These are phyloP conservation scores for Podospora australis DNA, from an alignment of 495 filamentous ascomycete genomes.

Conservation along the genomic window DNA sequence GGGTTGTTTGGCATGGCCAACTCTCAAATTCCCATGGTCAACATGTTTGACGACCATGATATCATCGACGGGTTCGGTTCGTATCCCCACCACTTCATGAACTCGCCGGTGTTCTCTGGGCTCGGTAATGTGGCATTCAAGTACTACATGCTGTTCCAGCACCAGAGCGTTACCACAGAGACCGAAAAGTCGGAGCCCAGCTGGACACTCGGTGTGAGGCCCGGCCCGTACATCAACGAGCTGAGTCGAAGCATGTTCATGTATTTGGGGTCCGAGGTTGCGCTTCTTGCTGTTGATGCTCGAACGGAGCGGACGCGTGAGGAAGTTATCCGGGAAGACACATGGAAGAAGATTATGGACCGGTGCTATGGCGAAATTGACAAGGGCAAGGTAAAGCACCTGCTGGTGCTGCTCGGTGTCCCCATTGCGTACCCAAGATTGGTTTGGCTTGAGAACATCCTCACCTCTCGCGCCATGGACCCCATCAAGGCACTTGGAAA, in stretches of 20 bases:
- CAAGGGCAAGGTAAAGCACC: constrained; percentile 77
- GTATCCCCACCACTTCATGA: constrained; percentile 88
- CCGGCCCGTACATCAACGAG: constrained; percentile 88
- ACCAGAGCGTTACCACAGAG: constrained; percentile 79
- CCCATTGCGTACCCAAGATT: constrained; percentile 92
- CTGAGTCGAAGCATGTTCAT: constrained; percentile 81
- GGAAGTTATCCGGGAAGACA: constrained; percentile 71
- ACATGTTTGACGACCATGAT: constrained; percentile 97
- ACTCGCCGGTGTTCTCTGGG: constrained; percentile 81
- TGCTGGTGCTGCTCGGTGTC: constrained; percentile 78
- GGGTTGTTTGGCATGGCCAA: constrained; percentile 88
- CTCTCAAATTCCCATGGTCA: constrained; percentile 95
- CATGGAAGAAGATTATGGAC: constrained; percentile 78
- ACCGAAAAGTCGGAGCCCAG: constrained; percentile 77
- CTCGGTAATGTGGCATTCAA: constrained; percentile 90
- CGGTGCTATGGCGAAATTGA: constrained; percentile 73
- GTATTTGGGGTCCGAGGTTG: constrained; percentile 67
- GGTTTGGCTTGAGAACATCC: constrained; percentile 64
- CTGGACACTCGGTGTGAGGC: constrained; percentile 74
- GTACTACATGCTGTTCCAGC: constrained; percentile 97
- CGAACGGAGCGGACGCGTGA: constrained; percentile 81
- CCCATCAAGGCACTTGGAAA: constrained; percentile 84
- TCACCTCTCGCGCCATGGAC: constrained; percentile 79
- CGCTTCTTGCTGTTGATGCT: constrained; percentile 83
- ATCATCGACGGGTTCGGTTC: constrained; percentile 96